These are phyloP conservation scores for Starmerella apis DNA, from an alignment of 805 yeast species.

Conservation along the genomic window DNA sequence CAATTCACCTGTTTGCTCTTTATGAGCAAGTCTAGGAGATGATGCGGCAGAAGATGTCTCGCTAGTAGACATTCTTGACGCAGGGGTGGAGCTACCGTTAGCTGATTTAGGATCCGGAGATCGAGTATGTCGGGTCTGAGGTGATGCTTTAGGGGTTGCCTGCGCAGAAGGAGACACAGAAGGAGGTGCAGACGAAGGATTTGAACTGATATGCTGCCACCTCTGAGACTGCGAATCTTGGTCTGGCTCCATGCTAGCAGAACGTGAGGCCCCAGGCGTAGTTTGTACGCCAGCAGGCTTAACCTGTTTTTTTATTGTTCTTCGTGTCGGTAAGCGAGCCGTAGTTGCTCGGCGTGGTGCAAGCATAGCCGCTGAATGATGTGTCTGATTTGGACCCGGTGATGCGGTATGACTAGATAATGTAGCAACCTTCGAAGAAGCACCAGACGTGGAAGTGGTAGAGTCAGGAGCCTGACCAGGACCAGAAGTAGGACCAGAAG, in stretches of 20 bases:
- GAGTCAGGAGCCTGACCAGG: too few species aligned
- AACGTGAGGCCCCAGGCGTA: not conserved
- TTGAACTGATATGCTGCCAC: not conserved
- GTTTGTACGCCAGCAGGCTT: not conserved
- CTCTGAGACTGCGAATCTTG: not conserved
- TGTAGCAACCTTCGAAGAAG: not conserved
- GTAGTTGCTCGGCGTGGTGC: conserved; percentile 8
- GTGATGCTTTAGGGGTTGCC: not conserved
- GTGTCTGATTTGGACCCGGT: not conserved
- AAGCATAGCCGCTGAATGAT: conserved; percentile 4
- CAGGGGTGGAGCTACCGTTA: not conserved
- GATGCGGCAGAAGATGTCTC: not conserved
- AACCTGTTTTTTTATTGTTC: not conserved
- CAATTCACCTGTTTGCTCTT: not conserved
- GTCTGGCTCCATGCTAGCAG: not conserved
- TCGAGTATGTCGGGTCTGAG: not conserved
- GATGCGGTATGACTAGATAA: not conserved
- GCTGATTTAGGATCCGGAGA: not conserved
- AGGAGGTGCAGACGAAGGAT: not conserved
- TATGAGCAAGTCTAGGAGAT: not conserved
- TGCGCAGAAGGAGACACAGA: not conserved
- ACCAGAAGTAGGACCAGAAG: not conserved
- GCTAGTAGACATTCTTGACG: not conserved
- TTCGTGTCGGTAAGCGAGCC: conserved; percentile 14
- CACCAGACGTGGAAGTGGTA: too few species aligned